phyloP scores from a whole-genome alignment of 345 rosid genomes.

The Moringa oleifera region DNA sequence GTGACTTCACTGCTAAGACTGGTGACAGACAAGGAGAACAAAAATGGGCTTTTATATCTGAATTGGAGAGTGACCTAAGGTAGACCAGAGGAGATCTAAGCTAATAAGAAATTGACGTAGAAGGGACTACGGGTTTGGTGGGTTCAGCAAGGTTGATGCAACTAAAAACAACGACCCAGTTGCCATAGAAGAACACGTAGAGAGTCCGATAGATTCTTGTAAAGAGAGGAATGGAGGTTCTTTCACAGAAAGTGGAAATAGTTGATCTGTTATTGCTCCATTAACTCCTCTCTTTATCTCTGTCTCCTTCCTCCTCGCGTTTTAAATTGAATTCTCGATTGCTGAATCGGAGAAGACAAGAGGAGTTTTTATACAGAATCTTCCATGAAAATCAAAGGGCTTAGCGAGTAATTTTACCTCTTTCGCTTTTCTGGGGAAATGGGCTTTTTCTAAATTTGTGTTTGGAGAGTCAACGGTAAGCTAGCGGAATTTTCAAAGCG shows the following conservation, averaged over 20 bases:
- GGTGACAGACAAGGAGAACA: not conserved
- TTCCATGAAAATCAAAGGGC: too few species aligned
- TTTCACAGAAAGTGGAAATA: slow-evolving; percentile 3
- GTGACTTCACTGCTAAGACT: not conserved
- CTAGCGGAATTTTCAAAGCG: slow-evolving; percentile 17
- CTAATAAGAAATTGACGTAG: slow-evolving; percentile 4
- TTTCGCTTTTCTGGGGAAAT: not conserved
- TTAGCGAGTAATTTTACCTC: too few species aligned
- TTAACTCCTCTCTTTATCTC: too few species aligned
- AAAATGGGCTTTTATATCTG: not conserved
- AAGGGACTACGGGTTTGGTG: not conserved
- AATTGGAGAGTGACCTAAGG: not conserved
- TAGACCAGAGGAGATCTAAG: not conserved
- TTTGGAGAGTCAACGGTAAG: not conserved
- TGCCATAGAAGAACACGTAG: slow-evolving; percentile 18
- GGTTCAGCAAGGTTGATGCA: slow-evolving; percentile 17
- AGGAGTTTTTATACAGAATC: too few species aligned
- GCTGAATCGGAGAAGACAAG: too few species aligned
- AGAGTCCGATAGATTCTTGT: not conserved
- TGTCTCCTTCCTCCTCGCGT: too few species aligned
- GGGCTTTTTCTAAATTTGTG: not conserved
- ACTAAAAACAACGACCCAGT: slow-evolving; percentile 24
- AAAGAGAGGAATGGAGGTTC: not conserved
- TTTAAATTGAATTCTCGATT: too few species aligned
- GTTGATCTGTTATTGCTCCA: slow-evolving; percentile 5